phyloP scores from a whole-genome alignment of 2,329 filamentous ascomycete species.

The Colletotrichum noveboracense region DNA sequence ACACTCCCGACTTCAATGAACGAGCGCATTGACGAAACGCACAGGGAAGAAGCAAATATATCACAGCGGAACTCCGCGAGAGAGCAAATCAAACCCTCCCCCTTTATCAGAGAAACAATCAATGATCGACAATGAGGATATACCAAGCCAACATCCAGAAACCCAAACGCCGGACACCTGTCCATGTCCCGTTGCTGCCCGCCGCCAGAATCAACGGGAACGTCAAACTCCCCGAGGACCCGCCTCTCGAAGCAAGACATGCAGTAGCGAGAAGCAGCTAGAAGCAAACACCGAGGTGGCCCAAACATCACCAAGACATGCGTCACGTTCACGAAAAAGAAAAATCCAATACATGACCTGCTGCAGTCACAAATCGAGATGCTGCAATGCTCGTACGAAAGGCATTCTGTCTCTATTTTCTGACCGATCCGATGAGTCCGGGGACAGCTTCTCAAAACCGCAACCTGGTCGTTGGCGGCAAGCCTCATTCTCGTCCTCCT shows the following conservation, averaged over 20 bases:
- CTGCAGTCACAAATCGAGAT: not conserved
- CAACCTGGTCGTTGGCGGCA: not conserved
- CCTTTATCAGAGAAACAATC: not conserved
- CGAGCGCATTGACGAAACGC: not conserved
- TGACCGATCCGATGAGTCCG: not conserved
- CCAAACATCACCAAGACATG: not conserved
- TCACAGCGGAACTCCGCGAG: not conserved
- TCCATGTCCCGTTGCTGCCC: not conserved
- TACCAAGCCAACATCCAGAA: not conserved
- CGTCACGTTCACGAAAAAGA: not conserved
- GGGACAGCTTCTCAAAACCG: not conserved
- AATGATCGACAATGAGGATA: not conserved
- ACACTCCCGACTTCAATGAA: not conserved
- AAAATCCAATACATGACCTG: not conserved
- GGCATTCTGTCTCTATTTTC: not conserved
- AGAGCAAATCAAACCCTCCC: not conserved
- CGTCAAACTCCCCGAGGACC: not conserved
- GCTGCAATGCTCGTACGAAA: not conserved
- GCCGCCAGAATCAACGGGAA: not conserved
- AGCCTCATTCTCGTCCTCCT: not conserved
- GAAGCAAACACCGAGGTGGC: not conserved
- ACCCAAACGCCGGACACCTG: not conserved
- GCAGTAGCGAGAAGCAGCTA: not conserved
- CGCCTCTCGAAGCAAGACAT: not conserved
- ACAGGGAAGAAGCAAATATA: not conserved